phyloP scores from a whole-genome alignment of 352 stramenopile genomes.

The Globisporangium canariense region DNA sequence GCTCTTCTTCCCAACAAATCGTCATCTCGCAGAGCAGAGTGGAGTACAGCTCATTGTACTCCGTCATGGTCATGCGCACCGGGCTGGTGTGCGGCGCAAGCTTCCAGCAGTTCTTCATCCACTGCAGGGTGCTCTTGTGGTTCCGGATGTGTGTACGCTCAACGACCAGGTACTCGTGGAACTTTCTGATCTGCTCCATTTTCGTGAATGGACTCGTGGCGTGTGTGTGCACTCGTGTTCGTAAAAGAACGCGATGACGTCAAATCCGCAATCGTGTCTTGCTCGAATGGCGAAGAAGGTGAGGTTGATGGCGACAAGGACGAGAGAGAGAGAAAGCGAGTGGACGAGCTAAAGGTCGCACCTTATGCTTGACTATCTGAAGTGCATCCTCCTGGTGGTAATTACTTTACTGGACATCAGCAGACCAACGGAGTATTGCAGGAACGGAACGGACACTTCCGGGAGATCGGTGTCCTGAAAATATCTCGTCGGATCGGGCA shows the following conservation, averaged over 20 bases:
- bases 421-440: not conserved
- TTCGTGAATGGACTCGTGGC: not conserved
- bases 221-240: not conserved
- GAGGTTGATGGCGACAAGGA: not conserved
- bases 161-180: conserved; percentile 39
- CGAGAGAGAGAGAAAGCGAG: not conserved
- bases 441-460: not conserved
- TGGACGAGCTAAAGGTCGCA: conserved; percentile 1
- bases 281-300: not conserved
- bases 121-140: conserved; percentile 27
- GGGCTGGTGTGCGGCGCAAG: conserved; percentile 16
- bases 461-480: not conserved
- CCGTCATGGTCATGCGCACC: conserved; percentile 23
- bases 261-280: not conserved
- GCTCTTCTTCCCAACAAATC: conserved; percentile 58
- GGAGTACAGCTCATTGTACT: conserved; percentile 50
- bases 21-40: conserved; percentile 59
- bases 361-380: not conserved
- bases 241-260: not conserved
- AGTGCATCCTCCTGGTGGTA: not conserved
- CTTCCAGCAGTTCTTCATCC: conserved; percentile 47
- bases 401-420: not conserved
- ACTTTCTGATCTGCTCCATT: conserved; percentile 38
- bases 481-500: not conserved
- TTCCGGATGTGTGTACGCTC: conserved; percentile 50